Percentiles rank a stretch among this genome's conserved stretches.
Conservation (phyloP, 805 yeast species). For the Yarrowia alimentaria region DNA sequence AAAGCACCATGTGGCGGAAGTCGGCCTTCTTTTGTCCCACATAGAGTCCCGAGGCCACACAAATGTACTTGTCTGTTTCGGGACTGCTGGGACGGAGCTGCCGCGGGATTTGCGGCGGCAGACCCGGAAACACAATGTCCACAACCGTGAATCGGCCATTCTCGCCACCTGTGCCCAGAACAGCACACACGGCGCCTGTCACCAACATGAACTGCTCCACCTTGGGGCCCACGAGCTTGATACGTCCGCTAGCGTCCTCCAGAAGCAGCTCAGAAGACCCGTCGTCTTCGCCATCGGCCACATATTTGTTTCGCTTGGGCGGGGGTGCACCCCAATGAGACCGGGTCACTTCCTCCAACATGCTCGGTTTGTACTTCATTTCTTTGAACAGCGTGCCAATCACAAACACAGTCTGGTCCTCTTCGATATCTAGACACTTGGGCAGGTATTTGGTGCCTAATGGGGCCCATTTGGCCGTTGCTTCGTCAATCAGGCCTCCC, state of each 20-base stretch:
- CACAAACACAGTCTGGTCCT: slow-evolving; percentile 70
- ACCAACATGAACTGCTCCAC: slow-evolving; percentile 57
- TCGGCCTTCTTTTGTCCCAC: slow-evolving; percentile 48
- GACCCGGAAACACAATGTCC: slow-evolving; percentile 67
- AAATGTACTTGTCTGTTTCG: slow-evolving; percentile 43
- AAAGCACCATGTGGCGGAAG: slow-evolving; percentile 49
- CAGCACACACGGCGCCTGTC: slow-evolving; percentile 86
- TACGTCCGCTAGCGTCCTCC: slow-evolving; percentile 92
- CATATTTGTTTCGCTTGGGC: slow-evolving; percentile 46
- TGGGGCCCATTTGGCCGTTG: slow-evolving; percentile 57
- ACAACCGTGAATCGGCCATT: slow-evolving; percentile 82
- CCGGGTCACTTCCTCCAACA: slow-evolving; percentile 64
- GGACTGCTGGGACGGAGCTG: background rate
- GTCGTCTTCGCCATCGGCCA: slow-evolving; percentile 50
- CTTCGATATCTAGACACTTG: slow-evolving; percentile 61
- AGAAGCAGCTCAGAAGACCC: slow-evolving; percentile 48
- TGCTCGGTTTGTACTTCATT: slow-evolving; percentile 79
- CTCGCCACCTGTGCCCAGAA: slow-evolving; percentile 78
- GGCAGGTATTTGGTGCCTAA: slow-evolving; percentile 46
- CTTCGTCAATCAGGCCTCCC: slow-evolving; percentile 48
- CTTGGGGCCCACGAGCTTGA: slow-evolving; percentile 63
- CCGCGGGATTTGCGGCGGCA: slow-evolving; percentile 37
- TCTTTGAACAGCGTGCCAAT: slow-evolving; percentile 85
- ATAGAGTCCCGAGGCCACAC: slow-evolving; percentile 74
- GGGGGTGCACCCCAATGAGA: slow-evolving; percentile 41